Conservation (phyloP, 2,329 filamentous ascomycete genomes). For the Ophiosphaerella herpotricha region DNA sequence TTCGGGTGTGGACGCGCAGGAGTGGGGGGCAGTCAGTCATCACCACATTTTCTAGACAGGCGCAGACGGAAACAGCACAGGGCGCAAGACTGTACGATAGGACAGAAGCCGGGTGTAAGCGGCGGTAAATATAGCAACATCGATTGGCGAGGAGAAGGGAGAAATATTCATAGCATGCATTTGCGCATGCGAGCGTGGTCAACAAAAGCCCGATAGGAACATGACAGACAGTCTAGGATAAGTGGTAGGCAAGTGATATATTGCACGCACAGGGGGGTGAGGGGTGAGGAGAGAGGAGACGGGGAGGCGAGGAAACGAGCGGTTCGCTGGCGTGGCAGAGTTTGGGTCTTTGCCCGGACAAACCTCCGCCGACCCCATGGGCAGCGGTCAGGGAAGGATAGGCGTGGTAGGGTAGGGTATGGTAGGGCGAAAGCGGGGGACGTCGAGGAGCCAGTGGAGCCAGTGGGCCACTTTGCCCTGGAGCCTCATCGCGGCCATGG, state of each 20-base stretch:
- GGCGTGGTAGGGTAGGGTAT: no score
- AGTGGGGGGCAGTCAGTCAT: no score
- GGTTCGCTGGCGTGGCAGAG: not conserved
- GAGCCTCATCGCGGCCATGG: no score
- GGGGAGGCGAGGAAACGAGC: no score
- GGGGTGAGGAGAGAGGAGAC: not conserved
- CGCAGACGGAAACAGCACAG: constrained; percentile 19
- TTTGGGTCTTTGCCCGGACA: constrained; percentile 2
- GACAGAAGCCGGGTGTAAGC: constrained; percentile 8
- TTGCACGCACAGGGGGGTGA: not conserved
- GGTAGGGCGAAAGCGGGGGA: constrained; percentile 1
- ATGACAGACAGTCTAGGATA: constrained; percentile 4
- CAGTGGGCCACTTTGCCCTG: no score
- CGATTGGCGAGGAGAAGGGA: constrained; percentile 3
- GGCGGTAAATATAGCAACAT: constrained; percentile 2
- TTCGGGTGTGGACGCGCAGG: constrained; percentile 14
- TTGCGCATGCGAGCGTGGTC: constrained; percentile 12
- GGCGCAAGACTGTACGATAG: constrained; percentile 31
- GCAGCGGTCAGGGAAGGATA: not conserved
- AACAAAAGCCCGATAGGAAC: constrained; percentile 8
- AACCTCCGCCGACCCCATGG: constrained; percentile 13
- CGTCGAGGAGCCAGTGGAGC: no score
- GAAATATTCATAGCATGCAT: constrained; percentile 9
- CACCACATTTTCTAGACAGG: not conserved
- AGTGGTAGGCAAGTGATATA: constrained; percentile 14